Evolutionary conservation across 2,329 filamentous ascomycete species (phyloP), one percentile per base, ranked within the genome.

Genomic region (Neofusicoccum cordaticola): DNA sequence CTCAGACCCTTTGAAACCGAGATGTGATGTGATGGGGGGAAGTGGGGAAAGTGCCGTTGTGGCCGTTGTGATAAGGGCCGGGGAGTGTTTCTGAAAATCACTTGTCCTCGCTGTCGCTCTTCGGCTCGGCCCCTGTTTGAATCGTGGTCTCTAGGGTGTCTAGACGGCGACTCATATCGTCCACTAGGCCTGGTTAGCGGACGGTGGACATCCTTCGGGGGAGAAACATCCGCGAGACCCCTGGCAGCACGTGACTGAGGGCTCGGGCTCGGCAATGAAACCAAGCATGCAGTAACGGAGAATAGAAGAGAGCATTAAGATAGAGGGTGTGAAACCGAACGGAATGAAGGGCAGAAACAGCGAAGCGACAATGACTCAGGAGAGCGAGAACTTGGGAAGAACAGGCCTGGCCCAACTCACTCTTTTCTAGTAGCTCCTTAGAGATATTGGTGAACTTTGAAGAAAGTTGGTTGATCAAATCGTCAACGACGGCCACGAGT

Each of bases 81-180:
- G 45, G 45, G 45, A 48, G 17, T 8, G 17, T 34, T 50, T 22
- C 19, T n/a, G 13, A 35, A 35, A 4, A 60, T 47, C 39, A 58
- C 35, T 56, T 56, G 51, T 58, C 52, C 41, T 61, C 63, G 27
- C 50, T 39, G 44, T 65, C 63, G 47, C 56, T 61, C 53, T 60
- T 65, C 5, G 62, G 52, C 9, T 64, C 45, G 19, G 45, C 74
- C 65, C 81, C 84, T 44, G 85, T 83, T 71, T 86, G 83, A 50
- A 96, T 82, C 13, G 89, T 88, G 27, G 89, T 83, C 76, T 96
- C 93, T 11, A 97, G 84, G 65, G 88, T 92, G 74, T 97, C 93
- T 22, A 97, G 80, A 31, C 93, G 87, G 66, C 90, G 85, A 13
- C 91, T 90, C 93, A 97, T 97, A 68, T 97, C 93, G 73, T 97